These are phyloP conservation scores for Bruguiera gymnorhiza DNA, from an alignment of 345 rosid genomes.

Conservation along the genomic window DNA sequence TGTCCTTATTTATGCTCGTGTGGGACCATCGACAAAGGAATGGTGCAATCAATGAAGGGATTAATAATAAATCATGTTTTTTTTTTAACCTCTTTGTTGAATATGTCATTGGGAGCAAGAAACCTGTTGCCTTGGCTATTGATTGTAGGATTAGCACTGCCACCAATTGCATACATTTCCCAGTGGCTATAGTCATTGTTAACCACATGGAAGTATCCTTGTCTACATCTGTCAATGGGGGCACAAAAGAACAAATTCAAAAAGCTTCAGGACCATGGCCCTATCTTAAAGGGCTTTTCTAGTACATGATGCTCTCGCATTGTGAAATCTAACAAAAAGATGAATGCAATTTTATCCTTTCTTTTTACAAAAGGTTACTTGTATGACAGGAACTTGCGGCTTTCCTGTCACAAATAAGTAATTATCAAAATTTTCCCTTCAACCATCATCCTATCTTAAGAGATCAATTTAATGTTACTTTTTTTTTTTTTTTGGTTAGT, in stretches of 20 bases:
- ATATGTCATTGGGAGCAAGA: slow-evolving; percentile 23
- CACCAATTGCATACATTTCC: slow-evolving; percentile 35
- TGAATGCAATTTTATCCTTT: too few species aligned
- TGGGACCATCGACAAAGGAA: background rate
- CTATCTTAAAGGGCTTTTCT: background rate
- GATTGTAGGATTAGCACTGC: slow-evolving; percentile 34
- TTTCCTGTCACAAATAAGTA: too few species aligned
- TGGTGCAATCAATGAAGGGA: background rate
- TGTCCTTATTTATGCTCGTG: background rate
- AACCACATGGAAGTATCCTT: slow-evolving; percentile 35
- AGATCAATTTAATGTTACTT: too few species aligned
- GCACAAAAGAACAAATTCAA: background rate
- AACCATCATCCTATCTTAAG: too few species aligned
- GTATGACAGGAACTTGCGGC: too few species aligned
- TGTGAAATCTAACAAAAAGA: too few species aligned
- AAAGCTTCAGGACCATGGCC: background rate
- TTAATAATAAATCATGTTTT: background rate
- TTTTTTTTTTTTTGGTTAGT: background rate
- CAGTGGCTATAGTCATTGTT: slow-evolving; percentile 32
- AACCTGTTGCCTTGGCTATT: slow-evolving; percentile 36
- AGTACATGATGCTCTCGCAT: too few species aligned
- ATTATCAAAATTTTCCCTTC: too few species aligned
- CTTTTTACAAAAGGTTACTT: too few species aligned
- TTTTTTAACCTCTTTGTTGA: slow-evolving; percentile 29
- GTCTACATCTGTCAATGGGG: slow-evolving; percentile 24